These are phyloP conservation scores for Malus hybrid DNA, from an alignment of 331 rosid species.

Conservation along the genomic window DNA sequence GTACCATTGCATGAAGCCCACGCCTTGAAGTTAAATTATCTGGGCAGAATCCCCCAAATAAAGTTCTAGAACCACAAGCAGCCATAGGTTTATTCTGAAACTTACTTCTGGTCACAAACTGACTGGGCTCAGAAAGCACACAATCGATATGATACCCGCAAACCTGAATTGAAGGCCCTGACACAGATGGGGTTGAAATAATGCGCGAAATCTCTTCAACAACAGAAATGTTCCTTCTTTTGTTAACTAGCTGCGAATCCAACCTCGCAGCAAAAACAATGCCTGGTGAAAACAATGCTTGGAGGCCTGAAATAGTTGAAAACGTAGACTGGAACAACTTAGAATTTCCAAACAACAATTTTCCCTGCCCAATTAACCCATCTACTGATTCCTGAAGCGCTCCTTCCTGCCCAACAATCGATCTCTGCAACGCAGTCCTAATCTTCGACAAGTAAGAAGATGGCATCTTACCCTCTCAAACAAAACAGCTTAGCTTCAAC, in stretches of 20 bases:
- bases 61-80: conserved; percentile 34
- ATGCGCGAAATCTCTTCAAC: conserved; percentile 69
- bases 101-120: conserved; percentile 21
- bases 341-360: conserved; percentile 42
- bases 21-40: conserved; percentile 24
- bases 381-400: conserved; percentile 41
- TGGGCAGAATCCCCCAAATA: conserved; percentile 33
- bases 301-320: conserved; percentile 32
- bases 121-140: conserved; percentile 31
- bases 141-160: conserved; percentile 65
- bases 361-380: conserved; percentile 55
- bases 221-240: conserved; percentile 45
- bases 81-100: conserved; percentile 57
- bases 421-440: conserved; percentile 38
- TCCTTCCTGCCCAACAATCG: conserved; percentile 47
- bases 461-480: conserved; percentile 71
- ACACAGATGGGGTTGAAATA: conserved; percentile 59
- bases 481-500: conserved; percentile 20
- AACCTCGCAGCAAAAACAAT: conserved; percentile 39
- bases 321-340: conserved; percentile 38
- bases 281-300: conserved; percentile 27
- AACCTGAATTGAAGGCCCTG: conserved; percentile 59
- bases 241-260: conserved; percentile 31
- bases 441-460: conserved; percentile 48
- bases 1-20: conserved; percentile 13